A percentile compares a stretch with the other conserved stretches of the same genome.
Evolutionary conservation across 768 basidiomycete species (phyloP).

Genomic region (Boletus eberwhitei): DNA sequence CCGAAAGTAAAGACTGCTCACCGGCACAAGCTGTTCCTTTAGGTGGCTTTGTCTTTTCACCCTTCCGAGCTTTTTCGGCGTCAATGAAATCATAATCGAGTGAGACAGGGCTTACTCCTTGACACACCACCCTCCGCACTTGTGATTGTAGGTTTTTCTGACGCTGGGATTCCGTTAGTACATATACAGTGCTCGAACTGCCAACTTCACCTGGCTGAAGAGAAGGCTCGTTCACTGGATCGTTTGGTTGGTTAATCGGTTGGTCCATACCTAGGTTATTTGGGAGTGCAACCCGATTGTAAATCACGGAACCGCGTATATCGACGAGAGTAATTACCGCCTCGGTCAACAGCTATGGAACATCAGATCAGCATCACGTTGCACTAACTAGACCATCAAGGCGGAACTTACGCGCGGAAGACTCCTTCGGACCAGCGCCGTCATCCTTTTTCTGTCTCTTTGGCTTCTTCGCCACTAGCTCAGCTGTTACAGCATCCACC

Average conservation of each 20-base stretch:
- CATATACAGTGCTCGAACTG: neutral
- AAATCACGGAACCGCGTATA: neutral
- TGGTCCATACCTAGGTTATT: slow-evolving; percentile 4
- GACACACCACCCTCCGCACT: neutral
- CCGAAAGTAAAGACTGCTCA: slow-evolving; percentile 8
- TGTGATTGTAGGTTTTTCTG: neutral
- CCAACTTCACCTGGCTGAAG: slow-evolving; percentile 11
- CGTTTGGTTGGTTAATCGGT: neutral
- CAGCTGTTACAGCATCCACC: neutral
- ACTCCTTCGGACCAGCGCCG: neutral
- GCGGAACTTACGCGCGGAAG: slow-evolving; percentile 13
- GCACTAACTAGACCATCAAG: neutral
- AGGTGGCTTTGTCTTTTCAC: neutral
- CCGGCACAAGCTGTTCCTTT: slow-evolving; percentile 10
- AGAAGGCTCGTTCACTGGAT: neutral
- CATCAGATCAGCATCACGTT: neutral
- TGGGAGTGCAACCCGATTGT: neutral
- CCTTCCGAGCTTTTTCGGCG: slow-evolving; percentile 5
- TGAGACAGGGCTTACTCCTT: slow-evolving; percentile 7
- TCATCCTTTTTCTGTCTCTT: slow-evolving; percentile 10
- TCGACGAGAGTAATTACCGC: slow-evolving; percentile 2
- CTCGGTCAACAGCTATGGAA: slow-evolving; percentile 1
- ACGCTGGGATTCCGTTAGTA: slow-evolving; percentile 3
- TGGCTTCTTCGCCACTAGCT: slow-evolving; percentile 2
- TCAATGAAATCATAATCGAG: slow-evolving; percentile 1